Evolutionary conservation across 768 basidiomycete species (phyloP).

Genomic region (Pisolithus sp.): DNA sequence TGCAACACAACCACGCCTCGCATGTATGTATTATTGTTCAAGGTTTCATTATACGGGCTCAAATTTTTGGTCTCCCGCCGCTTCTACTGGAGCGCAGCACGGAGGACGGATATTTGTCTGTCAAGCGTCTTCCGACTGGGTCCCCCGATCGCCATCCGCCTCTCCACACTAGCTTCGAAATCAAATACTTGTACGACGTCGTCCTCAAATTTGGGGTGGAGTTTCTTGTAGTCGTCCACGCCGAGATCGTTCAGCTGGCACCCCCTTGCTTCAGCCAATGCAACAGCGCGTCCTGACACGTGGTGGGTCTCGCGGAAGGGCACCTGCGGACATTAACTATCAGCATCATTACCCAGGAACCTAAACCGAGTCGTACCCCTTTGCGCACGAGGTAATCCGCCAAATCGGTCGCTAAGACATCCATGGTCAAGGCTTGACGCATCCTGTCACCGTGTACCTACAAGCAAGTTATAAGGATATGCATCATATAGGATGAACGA

Average conservation of each 20-base stretch:
- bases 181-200: constrained; percentile 85
- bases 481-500: not conserved
- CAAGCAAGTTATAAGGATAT: not conserved
- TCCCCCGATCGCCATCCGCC: constrained; percentile 87
- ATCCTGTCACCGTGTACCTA: constrained; percentile 90
- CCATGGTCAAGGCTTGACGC: constrained; percentile 87
- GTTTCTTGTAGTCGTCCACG: constrained; percentile 68
- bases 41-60: not conserved
- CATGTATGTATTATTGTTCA: not conserved
- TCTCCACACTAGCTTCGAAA: constrained; percentile 94
- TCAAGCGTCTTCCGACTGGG: constrained; percentile 80
- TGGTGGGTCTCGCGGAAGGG: constrained; percentile 99
- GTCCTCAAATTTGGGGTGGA: constrained; percentile 72
- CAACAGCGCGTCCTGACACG: constrained; percentile 93
- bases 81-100: constrained; percentile 43
- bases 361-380: constrained; percentile 57
- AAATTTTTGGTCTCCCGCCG: not conserved
- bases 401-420: constrained; percentile 96
- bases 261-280: constrained; percentile 78
- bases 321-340: constrained; percentile 44
- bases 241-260: constrained; percentile 79
- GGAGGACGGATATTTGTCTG: constrained; percentile 75
- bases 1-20: not conserved
- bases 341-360: not conserved
- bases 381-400: constrained; percentile 98